A percentile compares a stretch with the other conserved stretches of the same genome.
phyloP scores from a whole-genome alignment of 139 green algal species.

The Protoeuglena noctilucae region DNA sequence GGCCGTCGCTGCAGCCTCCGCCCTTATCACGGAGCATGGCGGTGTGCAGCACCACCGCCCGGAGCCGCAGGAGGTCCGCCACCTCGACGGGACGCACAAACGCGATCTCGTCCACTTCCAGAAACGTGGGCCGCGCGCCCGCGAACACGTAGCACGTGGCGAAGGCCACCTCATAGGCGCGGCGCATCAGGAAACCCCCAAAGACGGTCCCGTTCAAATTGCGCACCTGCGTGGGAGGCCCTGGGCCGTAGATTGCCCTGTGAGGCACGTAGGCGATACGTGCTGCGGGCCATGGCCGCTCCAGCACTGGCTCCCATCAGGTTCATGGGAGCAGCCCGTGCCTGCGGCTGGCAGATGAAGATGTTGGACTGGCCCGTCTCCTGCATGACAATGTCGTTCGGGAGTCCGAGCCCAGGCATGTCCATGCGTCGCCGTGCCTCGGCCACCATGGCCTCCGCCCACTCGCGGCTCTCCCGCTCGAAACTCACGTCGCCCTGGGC shows the following conservation, averaged over 20 bases:
- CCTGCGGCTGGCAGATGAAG: slow-evolving; percentile 16
- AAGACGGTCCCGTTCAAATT: not conserved
- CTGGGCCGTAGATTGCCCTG: too few species aligned
- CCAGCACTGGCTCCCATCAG: too few species aligned
- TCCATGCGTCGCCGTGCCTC: slow-evolving; percentile 10
- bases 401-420: slow-evolving; percentile 6
- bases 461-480: not conserved
- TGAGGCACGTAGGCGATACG: too few species aligned
- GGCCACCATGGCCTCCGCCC: not conserved
- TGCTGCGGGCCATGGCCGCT: too few species aligned
- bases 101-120: not conserved
- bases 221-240: not conserved
- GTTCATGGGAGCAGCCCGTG: too few species aligned
- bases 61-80: not conserved
- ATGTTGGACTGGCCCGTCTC: slow-evolving; percentile 8
- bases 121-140: not conserved
- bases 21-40: too few species aligned
- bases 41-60: not conserved
- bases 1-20: too few species aligned
- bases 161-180: not conserved
- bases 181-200: not conserved
- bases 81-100: not conserved
- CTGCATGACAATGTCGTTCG: slow-evolving; percentile 10
- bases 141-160: not conserved
- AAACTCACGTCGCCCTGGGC: not conserved